phyloP scores from a whole-genome alignment of 495 filamentous ascomycete genomes.

The Penicillium coprophilum region DNA sequence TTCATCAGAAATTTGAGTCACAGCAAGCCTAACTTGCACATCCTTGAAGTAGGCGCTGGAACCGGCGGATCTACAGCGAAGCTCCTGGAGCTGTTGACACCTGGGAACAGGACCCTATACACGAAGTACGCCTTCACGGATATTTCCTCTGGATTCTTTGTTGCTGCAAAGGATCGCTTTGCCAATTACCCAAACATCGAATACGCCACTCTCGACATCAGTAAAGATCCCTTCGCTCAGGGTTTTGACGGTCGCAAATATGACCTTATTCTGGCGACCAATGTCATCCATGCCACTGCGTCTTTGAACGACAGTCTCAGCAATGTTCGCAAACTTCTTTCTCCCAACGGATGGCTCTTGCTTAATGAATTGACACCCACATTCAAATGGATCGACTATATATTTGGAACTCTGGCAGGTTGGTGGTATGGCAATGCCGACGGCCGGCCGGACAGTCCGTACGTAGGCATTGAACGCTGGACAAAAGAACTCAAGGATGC shows the following conservation, averaged over 20 bases:
- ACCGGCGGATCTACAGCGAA: conserved; percentile 41
- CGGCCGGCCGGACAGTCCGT: conserved; percentile 27
- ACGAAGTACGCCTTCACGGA: conserved; percentile 40
- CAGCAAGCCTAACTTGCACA: conserved; percentile 37
- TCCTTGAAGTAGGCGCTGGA: conserved; percentile 52
- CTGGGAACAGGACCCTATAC: conserved; percentile 10
- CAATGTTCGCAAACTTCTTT: conserved; percentile 38
- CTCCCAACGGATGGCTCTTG: conserved; percentile 25
- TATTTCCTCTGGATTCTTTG: conserved; percentile 52
- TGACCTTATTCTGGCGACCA: conserved; percentile 53
- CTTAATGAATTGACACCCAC: conserved; percentile 23
- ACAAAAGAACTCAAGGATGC: conserved; percentile 24
- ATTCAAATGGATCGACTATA: conserved; percentile 12
- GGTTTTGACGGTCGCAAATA: conserved; percentile 47
- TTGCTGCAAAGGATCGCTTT: conserved; percentile 45
- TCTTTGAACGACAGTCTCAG: conserved; percentile 37
- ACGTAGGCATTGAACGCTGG: conserved; percentile 27
- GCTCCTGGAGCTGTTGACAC: conserved; percentile 23
- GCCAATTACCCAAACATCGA: conserved; percentile 38
- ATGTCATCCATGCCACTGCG: conserved; percentile 53
- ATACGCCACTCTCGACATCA: conserved; percentile 49
- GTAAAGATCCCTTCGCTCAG: conserved; percentile 45
- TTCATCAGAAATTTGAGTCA: conserved; percentile 32
- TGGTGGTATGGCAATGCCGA: conserved; percentile 37
- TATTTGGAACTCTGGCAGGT: conserved; percentile 21